phyloP scores from a whole-genome alignment of 108 stramenopile species.

The Cyclotella kingstonii region DNA sequence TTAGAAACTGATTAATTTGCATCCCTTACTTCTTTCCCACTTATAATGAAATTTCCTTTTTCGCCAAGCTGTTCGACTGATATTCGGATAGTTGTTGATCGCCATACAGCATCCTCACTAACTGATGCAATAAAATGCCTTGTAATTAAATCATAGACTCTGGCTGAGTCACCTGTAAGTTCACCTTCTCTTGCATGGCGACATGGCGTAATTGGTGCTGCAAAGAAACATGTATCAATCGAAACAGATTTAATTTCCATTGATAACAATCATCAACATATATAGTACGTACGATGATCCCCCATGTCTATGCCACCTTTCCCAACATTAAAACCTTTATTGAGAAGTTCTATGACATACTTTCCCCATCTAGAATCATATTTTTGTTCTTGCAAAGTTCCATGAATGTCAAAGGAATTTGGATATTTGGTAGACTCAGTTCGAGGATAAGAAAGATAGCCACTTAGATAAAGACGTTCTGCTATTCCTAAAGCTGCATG shows the following conservation, averaged over 20 bases:
- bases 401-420: constrained; percentile 75
- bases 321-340: constrained; percentile 38
- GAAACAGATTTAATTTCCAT: not conserved
- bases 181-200: constrained; percentile 56
- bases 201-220: constrained; percentile 81
- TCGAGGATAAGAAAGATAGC: constrained; percentile 84
- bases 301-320: constrained; percentile 89
- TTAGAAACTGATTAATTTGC: not conserved
- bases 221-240: not conserved
- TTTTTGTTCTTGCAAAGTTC: constrained; percentile 73
- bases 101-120: constrained; percentile 85
- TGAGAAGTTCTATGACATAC: constrained; percentile 66
- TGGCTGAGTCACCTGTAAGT: constrained; percentile 74
- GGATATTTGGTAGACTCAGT: constrained; percentile 84
- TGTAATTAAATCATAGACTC: constrained; percentile 85
- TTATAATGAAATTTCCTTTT: constrained; percentile 67
- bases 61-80: constrained; percentile 67
- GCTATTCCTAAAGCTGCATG: constrained; percentile 75
- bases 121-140: constrained; percentile 90
- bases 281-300: constrained; percentile 53
- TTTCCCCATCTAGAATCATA: constrained; percentile 69
- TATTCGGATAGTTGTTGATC: constrained; percentile 67
- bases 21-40: constrained; percentile 61
- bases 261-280: too few species aligned
- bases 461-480: constrained; percentile 81